Percentiles rank a stretch among this genome's conserved stretches.
phyloP scores from a whole-genome alignment of 192 early-diverging fungal genomes.

The Linnemannia zychae region DNA sequence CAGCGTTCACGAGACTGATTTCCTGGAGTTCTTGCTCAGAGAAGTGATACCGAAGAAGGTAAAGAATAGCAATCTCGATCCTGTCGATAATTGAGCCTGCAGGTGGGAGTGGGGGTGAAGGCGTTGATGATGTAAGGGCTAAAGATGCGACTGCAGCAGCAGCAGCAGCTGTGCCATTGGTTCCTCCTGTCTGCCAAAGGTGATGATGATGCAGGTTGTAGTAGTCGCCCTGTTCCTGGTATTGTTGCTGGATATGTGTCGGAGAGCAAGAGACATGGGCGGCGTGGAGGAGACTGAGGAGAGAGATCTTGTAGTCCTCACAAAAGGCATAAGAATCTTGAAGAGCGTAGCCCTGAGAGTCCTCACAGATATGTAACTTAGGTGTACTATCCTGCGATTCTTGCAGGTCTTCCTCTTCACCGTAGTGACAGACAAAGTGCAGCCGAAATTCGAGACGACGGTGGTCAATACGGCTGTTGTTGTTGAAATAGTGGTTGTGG shows the following conservation, averaged over 20 bases:
- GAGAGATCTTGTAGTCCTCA: constrained; percentile 21
- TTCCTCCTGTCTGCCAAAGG: neutral
- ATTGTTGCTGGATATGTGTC: neutral
- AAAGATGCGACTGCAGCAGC: neutral
- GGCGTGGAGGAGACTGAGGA: constrained; percentile 19
- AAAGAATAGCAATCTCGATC: constrained; percentile 22
- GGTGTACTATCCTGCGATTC: constrained; percentile 9
- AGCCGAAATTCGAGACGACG: constrained; percentile 15
- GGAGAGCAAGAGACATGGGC: neutral
- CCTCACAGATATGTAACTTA: constrained; percentile 16
- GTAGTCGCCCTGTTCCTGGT: neutral
- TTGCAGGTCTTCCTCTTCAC: neutral
- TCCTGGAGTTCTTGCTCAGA: constrained; percentile 1
- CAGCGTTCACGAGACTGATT: constrained; percentile 8
- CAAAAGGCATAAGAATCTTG: constrained; percentile 8
- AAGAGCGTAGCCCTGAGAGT: constrained; percentile 16
- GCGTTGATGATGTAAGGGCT: neutral
- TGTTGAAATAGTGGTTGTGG: constrained; percentile 11
- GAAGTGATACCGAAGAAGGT: constrained; percentile 21
- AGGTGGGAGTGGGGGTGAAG: neutral
- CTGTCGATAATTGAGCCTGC: neutral
- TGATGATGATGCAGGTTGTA: neutral
- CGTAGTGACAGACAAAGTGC: constrained; percentile 40
- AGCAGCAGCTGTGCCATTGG: neutral
- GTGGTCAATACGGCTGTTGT: neutral